Evolutionary conservation across 495 filamentous ascomycete species (phyloP).

Genomic region (Pseudotulostoma volvatum): DNA sequence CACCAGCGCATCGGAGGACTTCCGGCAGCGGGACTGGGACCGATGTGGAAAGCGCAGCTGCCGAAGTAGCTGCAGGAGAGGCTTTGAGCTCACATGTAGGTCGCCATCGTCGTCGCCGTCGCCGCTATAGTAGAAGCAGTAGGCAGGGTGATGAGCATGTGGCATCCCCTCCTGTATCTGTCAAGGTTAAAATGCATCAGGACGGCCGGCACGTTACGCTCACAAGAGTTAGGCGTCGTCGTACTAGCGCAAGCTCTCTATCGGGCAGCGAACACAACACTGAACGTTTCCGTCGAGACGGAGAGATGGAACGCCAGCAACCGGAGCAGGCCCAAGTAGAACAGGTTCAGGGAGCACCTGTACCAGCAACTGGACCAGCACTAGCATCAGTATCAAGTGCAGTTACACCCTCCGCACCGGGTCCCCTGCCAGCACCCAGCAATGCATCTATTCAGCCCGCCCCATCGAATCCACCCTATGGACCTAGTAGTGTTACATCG

Average conservation of each 20-base stretch:
- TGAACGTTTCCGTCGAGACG: constrained; percentile 36
- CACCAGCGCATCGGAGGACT: constrained; percentile 27
- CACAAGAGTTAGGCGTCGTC: constrained; percentile 43
- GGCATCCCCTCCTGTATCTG: constrained; percentile 48
- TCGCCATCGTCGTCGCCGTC: constrained; percentile 20
- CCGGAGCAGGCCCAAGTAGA: constrained; percentile 32
- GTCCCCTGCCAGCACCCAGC: constrained; percentile 18
- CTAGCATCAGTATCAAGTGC: not conserved
- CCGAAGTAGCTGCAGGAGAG: constrained; percentile 26
- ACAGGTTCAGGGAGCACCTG: constrained; percentile 11
- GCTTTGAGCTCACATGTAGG: constrained; percentile 29
- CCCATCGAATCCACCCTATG: constrained; percentile 24
- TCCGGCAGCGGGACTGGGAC: constrained; percentile 6
- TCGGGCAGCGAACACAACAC: constrained; percentile 28
- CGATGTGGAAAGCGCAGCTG: constrained; percentile 28
- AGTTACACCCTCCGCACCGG: constrained; percentile 16
- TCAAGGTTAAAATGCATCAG: constrained; percentile 67
- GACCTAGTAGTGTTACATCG: constrained; percentile 29
- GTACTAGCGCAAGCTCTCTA: constrained; percentile 28
- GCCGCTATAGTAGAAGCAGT: constrained; percentile 22
- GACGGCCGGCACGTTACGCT: constrained; percentile 72
- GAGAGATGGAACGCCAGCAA: constrained; percentile 34
- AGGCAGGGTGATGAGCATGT: constrained; percentile 19
- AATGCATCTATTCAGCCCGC: constrained; percentile 14
- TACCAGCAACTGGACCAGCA: constrained; percentile 3